These are phyloP conservation scores for Aspergillus brasiliensis DNA, from an alignment of 2,329 filamentous ascomycete genomes.

Conservation along the genomic window DNA sequence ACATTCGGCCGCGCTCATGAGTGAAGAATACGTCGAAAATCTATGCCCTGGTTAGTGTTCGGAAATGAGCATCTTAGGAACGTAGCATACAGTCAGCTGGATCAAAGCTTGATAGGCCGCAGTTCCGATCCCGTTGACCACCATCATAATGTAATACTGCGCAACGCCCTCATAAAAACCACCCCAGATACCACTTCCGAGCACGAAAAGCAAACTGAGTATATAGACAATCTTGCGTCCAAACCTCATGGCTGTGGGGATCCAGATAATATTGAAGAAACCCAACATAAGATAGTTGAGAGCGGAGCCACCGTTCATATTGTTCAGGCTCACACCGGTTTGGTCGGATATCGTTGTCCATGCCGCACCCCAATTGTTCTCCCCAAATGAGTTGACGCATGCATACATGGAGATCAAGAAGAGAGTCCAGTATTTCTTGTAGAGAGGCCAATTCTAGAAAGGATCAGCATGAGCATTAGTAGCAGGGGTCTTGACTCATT, in stretches of 20 bases:
- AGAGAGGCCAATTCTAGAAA: conserved; percentile 35
- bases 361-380: conserved; percentile 46
- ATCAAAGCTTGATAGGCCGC: conserved; percentile 43
- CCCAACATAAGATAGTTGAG: conserved; percentile 46
- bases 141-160: conserved; percentile 35
- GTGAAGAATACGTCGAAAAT: conserved; percentile 45
- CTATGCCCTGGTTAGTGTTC: conserved; percentile 14
- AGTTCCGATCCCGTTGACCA: conserved; percentile 39
- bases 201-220: conserved; percentile 35
- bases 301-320: conserved; percentile 46
- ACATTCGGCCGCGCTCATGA: conserved; percentile 40
- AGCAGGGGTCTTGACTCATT: not conserved
- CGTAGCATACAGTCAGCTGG: conserved; percentile 35
- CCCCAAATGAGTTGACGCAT: conserved; percentile 45
- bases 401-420: conserved; percentile 45
- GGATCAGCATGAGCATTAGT: not conserved
- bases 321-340: conserved; percentile 40
- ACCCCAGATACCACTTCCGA: conserved; percentile 35
- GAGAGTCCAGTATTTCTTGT: conserved; percentile 45
- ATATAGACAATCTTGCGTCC: conserved; percentile 41
- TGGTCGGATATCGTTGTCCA: conserved; percentile 46
- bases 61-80: not conserved
- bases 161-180: conserved; percentile 27
- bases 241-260: conserved; percentile 36
- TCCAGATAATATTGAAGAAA: conserved; percentile 46